Evolutionary conservation across 2,329 filamentous ascomycete species (phyloP), one percentile per base, ranked within the genome.

Genomic region (Cladosporium sphaerospermum): DNA sequence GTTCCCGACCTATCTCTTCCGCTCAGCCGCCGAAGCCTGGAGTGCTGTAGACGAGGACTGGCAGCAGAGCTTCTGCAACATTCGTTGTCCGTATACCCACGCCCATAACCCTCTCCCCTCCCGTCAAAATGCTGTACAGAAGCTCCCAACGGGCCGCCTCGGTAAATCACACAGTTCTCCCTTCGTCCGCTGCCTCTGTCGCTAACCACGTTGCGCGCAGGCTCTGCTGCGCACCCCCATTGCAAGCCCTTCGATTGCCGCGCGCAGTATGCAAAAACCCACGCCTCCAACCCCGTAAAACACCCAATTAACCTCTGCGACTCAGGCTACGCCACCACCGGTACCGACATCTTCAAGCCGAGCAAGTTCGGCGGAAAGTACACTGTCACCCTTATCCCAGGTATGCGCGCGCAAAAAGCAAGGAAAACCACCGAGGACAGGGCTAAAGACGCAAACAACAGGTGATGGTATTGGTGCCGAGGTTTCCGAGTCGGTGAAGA

Each of bases 331-430:
- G 89, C 89, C 65, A 95, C 89, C 60, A 79, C 96, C 65, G 84
- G 90, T 75, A 87, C 87, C 72, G 93, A 97, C 75, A 92, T 97
- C 76, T 96, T 97, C 83, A 96, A 96, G 83, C 91, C 91, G 65
- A 90, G 92, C 78, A 93, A 97, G 82, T 97, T 91, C 74, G 93
- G 93, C 73, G 89, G 92, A 78, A 99, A 97, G 80, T 99, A 97
- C 82, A 99, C 93, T 36, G 92, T 96, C 66, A 96, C 92, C 61
- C 81, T 99, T 69, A 97, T 99, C 72, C 93, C 93, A 73, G 93
- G 92, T 83, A 79, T 64, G 73, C 63, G 54, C 52, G 45, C 31
- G 47, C 50, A 55, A 45, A 34, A 54, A 45, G 18, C 18, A 37
- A 34, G 52, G 37, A 34, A 49, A 39, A 46, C 32, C 37, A 13